A percentile compares a stretch with the other conserved stretches of the same genome.
Evolutionary conservation across 495 filamentous ascomycete species (phyloP).

Genomic region (Hamigera avellanea): DNA sequence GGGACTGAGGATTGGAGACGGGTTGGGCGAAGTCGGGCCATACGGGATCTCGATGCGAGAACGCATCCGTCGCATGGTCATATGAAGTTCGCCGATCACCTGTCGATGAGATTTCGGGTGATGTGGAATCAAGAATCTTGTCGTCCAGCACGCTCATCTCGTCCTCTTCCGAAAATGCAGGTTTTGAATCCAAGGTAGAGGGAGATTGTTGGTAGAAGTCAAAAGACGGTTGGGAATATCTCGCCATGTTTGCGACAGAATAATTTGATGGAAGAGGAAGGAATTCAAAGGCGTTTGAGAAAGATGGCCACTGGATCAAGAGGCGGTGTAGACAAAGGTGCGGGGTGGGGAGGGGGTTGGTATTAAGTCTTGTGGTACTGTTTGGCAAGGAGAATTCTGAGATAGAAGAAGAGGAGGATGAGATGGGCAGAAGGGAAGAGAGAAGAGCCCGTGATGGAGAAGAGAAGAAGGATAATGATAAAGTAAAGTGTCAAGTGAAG

Average conservation of each 20-base stretch:
- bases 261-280: slow-evolving; percentile 17
- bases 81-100: slow-evolving; percentile 56
- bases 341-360: slow-evolving; percentile 6
- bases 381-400: neutral
- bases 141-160: slow-evolving; percentile 75
- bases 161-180: slow-evolving; percentile 65
- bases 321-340: slow-evolving; percentile 6
- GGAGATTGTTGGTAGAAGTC: slow-evolving; percentile 53
- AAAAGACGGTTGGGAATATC: slow-evolving; percentile 34
- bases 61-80: slow-evolving; percentile 52
- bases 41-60: slow-evolving; percentile 62
- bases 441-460: neutral
- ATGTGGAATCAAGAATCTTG: slow-evolving; percentile 64
- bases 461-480: neutral
- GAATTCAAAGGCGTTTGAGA: slow-evolving; percentile 1
- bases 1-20: slow-evolving; percentile 22
- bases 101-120: slow-evolving; percentile 59
- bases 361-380: neutral
- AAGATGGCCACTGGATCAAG: slow-evolving; percentile 4
- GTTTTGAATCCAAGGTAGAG: slow-evolving; percentile 48
- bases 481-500: neutral
- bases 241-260: slow-evolving; percentile 23
- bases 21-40: slow-evolving; percentile 63
- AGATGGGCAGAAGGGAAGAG: neutral
- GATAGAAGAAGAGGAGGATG: slow-evolving; percentile 1